Evolutionary conservation across 2,329 filamentous ascomycete genomes (phyloP).

Genomic region (Laburnicola sp.): DNA sequence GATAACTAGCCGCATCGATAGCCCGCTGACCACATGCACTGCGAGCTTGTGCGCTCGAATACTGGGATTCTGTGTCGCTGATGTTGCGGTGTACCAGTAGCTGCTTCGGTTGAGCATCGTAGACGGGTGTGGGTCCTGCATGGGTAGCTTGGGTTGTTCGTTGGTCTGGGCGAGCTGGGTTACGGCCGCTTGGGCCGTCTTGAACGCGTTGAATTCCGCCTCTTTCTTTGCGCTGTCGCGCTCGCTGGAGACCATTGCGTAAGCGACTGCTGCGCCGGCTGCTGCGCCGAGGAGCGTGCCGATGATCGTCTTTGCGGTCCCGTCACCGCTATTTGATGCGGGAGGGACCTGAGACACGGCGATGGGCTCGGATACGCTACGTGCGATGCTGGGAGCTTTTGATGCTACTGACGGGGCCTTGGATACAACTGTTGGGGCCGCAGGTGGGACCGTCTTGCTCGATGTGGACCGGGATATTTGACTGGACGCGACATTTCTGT

Average conservation of each 20-base stretch:
- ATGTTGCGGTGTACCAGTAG: conserved; percentile 42
- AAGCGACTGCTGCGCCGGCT: conserved; percentile 75
- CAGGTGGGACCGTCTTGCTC: conserved; percentile 26
- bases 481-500: conserved; percentile 36
- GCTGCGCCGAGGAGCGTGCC: conserved; percentile 79
- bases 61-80: conserved; percentile 42
- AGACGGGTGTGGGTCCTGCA: conserved; percentile 39
- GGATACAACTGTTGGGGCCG: conserved; percentile 30
- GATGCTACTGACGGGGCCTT: conserved; percentile 21
- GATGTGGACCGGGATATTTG: conserved; percentile 28
- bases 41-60: conserved; percentile 30
- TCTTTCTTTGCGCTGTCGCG: conserved; percentile 51
- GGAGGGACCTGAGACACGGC: conserved; percentile 28
- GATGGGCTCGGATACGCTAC: conserved; percentile 40
- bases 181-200: conserved; percentile 35
- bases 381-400: conserved; percentile 30
- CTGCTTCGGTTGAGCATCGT: conserved; percentile 30
- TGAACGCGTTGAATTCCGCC: conserved; percentile 43
- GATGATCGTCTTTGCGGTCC: conserved; percentile 66
- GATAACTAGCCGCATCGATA: conserved; percentile 47
- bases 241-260: conserved; percentile 70
- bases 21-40: conserved; percentile 33
- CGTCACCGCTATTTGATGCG: conserved; percentile 44
- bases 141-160: conserved; percentile 30
- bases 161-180: conserved; percentile 34